Percentiles rank a stretch among this genome's conserved stretches.
phyloP scores from a whole-genome alignment of 768 basidiomycete genomes.

The Leccinum subgranulosum region DNA sequence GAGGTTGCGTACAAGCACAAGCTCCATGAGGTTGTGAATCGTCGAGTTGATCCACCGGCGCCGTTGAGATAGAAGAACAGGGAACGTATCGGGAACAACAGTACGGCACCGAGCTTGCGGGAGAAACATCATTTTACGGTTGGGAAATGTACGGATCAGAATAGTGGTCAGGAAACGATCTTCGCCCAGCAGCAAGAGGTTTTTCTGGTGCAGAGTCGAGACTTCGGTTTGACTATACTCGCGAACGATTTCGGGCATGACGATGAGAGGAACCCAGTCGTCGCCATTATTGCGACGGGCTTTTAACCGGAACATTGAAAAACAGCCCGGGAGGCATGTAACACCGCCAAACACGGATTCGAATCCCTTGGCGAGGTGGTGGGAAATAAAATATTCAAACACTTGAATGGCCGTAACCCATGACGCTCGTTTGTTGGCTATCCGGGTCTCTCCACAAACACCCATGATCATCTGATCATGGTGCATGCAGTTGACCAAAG shows the following conservation, averaged over 20 bases:
- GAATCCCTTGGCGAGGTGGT: slow-evolving; percentile 97
- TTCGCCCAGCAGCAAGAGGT: slow-evolving; percentile 92
- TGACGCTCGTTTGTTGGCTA: slow-evolving; percentile 96
- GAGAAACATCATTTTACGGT: slow-evolving; percentile 99
- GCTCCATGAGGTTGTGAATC: slow-evolving; percentile 98
- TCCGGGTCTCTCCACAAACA: slow-evolving; percentile 96
- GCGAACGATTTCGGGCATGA: slow-evolving; percentile 95
- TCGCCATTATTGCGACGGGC: slow-evolving; percentile 84
- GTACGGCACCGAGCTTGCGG: slow-evolving; percentile 95
- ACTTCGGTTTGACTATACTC: slow-evolving; percentile 96
- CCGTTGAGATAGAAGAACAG: slow-evolving; percentile 90
- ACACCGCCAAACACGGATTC: slow-evolving; percentile 99
- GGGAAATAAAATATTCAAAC: slow-evolving; percentile 98
- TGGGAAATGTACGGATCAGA: slow-evolving; percentile 94
- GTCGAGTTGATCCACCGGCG: slow-evolving; percentile 99
- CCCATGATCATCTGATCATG: slow-evolving; percentile 99
- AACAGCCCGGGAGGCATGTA: slow-evolving; percentile 98
- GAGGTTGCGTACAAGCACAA: slow-evolving; percentile 92
- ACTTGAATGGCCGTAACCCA: slow-evolving; percentile 99
- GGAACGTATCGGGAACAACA: slow-evolving; percentile 94
- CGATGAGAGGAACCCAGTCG: slow-evolving; percentile 96
- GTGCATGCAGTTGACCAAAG: slow-evolving; percentile 98
- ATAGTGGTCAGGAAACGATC: slow-evolving; percentile 98
- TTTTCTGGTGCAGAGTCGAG: slow-evolving; percentile 95
- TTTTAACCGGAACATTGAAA: slow-evolving; percentile 99